Evolutionary conservation across 1,139 yeast genomes (phyloP).

Genomic region (Blastobotrys apis): DNA sequence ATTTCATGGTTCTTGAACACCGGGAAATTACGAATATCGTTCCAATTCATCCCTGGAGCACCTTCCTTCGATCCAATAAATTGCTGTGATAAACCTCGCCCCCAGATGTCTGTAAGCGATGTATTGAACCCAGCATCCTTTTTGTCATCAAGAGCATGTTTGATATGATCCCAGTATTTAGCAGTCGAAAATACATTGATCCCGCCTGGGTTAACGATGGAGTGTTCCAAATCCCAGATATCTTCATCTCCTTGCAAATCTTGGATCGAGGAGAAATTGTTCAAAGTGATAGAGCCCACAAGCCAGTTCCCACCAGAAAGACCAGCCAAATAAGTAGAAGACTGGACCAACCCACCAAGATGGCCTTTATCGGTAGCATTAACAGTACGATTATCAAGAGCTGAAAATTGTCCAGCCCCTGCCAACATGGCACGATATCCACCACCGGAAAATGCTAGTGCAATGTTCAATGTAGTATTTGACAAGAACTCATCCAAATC

Average conservation of each 20-base stretch:
- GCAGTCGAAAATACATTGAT: constrained; percentile 61
- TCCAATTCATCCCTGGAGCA: constrained; percentile 66
- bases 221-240: constrained; percentile 64
- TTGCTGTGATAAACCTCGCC: constrained; percentile 76
- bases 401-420: constrained; percentile 87
- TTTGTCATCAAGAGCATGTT: constrained; percentile 55
- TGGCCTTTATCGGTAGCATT: constrained; percentile 45
- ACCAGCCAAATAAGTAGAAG: constrained; percentile 77
- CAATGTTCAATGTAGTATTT: constrained; percentile 49
- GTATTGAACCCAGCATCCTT: constrained; percentile 71
- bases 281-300: constrained; percentile 74
- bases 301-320: constrained; percentile 90
- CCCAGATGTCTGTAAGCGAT: constrained; percentile 90
- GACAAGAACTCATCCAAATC: constrained; percentile 48
- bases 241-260: constrained; percentile 56
- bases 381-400: constrained; percentile 66
- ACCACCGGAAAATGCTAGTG: constrained; percentile 83
- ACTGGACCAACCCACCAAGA: constrained; percentile 76
- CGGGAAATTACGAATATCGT: constrained; percentile 53
- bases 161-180: constrained; percentile 51
- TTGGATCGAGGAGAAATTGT: constrained; percentile 76
- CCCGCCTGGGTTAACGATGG: constrained; percentile 68
- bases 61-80: constrained; percentile 55
- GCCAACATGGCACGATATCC: constrained; percentile 86
- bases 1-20: constrained; percentile 57